Evolutionary conservation across 441 rosid genomes (phyloP).

Genomic region (Croton setiger): DNA sequence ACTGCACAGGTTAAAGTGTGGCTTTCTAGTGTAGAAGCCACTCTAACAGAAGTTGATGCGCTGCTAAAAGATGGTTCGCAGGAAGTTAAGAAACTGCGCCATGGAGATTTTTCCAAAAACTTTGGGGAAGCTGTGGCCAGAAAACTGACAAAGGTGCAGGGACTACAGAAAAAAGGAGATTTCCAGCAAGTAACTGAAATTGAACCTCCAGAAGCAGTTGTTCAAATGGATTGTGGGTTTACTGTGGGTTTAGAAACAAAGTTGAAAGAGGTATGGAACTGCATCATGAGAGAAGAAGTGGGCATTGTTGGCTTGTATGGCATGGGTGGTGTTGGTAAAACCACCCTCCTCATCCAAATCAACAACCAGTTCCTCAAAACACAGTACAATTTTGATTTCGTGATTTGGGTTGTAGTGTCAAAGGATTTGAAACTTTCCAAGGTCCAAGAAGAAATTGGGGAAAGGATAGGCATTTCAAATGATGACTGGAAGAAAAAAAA

Average conservation of each 20-base stretch:
- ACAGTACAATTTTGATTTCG: conserved; percentile 28
- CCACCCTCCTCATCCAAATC: conserved; percentile 21
- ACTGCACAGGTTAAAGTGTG: neutral
- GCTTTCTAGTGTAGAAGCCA: neutral
- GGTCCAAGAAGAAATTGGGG: conserved; percentile 34
- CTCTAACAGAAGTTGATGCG: neutral
- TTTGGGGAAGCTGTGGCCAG: neutral
- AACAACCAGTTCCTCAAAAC: conserved; percentile 31
- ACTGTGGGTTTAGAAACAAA: conserved; percentile 30
- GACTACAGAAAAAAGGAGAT: neutral
- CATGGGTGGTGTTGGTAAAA: conserved; percentile 45
- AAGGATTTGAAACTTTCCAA: conserved; percentile 26
- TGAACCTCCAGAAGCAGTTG: neutral
- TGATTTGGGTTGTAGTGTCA: conserved; percentile 48
- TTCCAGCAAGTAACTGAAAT: neutral
- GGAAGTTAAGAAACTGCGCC: neutral
- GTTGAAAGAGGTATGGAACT: conserved; percentile 32
- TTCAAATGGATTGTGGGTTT: conserved; percentile 22
- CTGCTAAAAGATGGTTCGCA: neutral
- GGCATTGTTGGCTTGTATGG: conserved; percentile 44
- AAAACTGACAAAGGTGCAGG: neutral
- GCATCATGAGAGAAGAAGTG: conserved; percentile 20
- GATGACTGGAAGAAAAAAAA: conserved; percentile 26
- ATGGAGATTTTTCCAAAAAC: neutral
- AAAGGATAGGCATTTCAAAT: conserved; percentile 30